Conservation (phyloP, 305 asterid genomes). For the Nicotiana rustica region DNA sequence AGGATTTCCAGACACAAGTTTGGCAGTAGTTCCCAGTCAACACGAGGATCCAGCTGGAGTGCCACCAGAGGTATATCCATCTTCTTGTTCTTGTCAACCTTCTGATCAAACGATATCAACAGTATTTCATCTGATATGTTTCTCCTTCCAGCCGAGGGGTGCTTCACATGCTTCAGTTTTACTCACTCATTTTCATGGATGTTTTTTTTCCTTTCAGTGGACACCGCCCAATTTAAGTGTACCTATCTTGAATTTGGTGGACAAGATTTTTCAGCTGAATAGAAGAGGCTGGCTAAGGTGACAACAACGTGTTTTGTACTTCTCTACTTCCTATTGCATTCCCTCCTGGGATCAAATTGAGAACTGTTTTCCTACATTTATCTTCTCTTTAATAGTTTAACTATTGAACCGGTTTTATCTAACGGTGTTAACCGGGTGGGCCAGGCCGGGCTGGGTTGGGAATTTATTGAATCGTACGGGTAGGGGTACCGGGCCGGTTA, state of each 20-base stretch:
- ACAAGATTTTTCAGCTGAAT: slow-evolving; percentile 91
- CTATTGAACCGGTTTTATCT: not conserved
- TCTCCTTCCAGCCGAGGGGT: not conserved
- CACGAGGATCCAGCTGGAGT: slow-evolving; percentile 66
- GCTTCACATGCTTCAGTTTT: not conserved
- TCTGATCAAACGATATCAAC: slow-evolving; percentile 17
- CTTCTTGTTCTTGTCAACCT: slow-evolving; percentile 7
- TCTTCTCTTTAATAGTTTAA: slow-evolving; percentile 12
- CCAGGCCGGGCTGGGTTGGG: too few relatives aligned
- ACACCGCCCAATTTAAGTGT: slow-evolving; percentile 91
- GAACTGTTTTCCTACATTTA: slow-evolving; percentile 9
- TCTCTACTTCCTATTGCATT: slow-evolving; percentile 28
- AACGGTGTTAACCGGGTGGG: too few relatives aligned
- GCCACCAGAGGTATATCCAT: slow-evolving; percentile 84
- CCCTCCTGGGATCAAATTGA: slow-evolving; percentile 20
- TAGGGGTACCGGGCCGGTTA: too few relatives aligned
- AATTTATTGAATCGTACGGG: too few relatives aligned
- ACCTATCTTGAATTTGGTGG: slow-evolving; percentile 92
- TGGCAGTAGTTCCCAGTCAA: slow-evolving; percentile 59
- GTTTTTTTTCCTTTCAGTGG: slow-evolving; percentile 75
- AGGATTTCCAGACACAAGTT: slow-evolving; percentile 58
- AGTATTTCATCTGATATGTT: slow-evolving; percentile 2
- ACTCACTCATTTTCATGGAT: slow-evolving; percentile 22
- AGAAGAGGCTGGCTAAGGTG: slow-evolving; percentile 99
- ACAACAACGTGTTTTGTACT: slow-evolving; percentile 39